Base-by-base conservation (phyloP, 2,329 filamentous ascomycete genomes). In the Pestalotiopsis sp. region DNA sequence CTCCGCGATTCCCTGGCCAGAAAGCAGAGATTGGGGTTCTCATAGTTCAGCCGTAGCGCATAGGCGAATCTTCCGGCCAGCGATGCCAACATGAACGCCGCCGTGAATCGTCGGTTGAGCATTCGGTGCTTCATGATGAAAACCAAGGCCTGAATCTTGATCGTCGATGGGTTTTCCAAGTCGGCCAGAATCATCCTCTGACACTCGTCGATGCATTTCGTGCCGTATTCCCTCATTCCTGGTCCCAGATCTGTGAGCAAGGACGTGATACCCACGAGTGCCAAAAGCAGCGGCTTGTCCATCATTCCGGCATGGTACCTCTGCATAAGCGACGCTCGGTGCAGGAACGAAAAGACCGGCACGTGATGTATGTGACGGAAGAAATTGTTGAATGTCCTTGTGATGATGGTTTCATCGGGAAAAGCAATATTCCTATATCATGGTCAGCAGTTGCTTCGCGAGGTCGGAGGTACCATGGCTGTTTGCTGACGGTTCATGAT, bases 291-390 rank as follows among this genome's bases (percentile, higher is more conserved):
- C 2, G 86, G 80, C 56, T 82, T 83, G 73, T 89, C 87, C 71
- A 89, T 84, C 70, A 86, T 86, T 62, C 86, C 86, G 4, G 85
- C 83, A 71, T 87, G 84, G 74, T 88, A 88, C 38, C 87, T 83
- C 74, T 89, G 86, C 86, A 88, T 88, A 27, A 89, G 83, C 2
- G 87, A 89, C 13, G 87, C 86, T 31, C 86, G 85, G 72, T 89
- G 87, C 17, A 89, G 77, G 68, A 89, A 89, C 12, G 86, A 87
- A 78, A 86, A 87, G 72, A 87, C 86, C 59, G 87, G 86, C 65
- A 89, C 86, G 70, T 89, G 87, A 76, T 89, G 86, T 56, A 89
- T 82, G 73, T 89, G 85, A 57, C 85, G 84, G 75, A 89, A 89
- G 78, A 88, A 89, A 72, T 85, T 83, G 72, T 86, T 86, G 71